Conservation (phyloP, 805 yeast genomes). For the Metschnikowia gelsemii region DNA sequence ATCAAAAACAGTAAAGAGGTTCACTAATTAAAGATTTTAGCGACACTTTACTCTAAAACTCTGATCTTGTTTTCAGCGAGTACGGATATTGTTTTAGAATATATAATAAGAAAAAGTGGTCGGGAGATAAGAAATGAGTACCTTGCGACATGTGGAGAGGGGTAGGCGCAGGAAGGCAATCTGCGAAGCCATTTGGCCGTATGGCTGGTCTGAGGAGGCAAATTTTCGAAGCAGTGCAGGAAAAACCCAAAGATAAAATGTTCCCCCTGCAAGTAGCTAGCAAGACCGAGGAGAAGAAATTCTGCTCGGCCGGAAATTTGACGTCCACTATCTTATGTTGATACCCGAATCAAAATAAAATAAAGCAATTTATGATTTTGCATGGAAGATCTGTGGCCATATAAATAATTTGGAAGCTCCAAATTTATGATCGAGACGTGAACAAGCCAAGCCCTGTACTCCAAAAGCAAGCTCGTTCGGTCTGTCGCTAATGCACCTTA, state of each 20-base stretch:
- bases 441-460: too few relatives aligned
- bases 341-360: too few relatives aligned
- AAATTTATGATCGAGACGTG: too few relatives aligned
- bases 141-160: conserved; percentile 3
- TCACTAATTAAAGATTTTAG: not conserved
- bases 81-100: not conserved
- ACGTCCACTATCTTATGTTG: too few relatives aligned
- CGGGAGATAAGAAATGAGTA: conserved; percentile 2
- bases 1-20: not conserved
- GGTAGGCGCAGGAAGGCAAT: conserved; percentile 5
- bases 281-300: not conserved
- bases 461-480: too few relatives aligned
- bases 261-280: too few relatives aligned
- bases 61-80: not conserved
- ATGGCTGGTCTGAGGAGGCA: conserved; percentile 2
- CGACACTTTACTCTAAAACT: not conserved
- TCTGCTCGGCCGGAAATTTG: too few relatives aligned
- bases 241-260: too few relatives aligned
- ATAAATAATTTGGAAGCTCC: too few relatives aligned
- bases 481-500: too few relatives aligned
- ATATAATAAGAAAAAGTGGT: conserved; percentile 1
- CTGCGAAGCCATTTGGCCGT: not conserved
- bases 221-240: not conserved
- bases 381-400: too few relatives aligned
- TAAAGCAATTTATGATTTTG: too few relatives aligned